Evolutionary conservation across 2,329 filamentous ascomycete species (phyloP).

Genomic region (Fusarium verrucosum): DNA sequence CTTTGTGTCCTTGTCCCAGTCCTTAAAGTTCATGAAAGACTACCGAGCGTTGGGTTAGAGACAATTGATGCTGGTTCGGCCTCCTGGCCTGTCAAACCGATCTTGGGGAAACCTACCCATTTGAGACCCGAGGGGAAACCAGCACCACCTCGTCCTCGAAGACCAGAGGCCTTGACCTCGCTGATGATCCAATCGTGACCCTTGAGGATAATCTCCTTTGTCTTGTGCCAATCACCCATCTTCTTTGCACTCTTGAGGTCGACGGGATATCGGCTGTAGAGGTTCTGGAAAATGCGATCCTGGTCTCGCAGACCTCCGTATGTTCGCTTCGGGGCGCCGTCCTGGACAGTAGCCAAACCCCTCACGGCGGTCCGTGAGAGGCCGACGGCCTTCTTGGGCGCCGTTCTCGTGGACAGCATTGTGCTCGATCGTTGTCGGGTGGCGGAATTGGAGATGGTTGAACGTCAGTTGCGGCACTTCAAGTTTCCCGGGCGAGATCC

Average conservation of each 20-base stretch:
- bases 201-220: conserved; percentile 97
- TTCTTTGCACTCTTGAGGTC: conserved; percentile 95
- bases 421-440: conserved; percentile 49
- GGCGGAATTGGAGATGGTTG: conserved; percentile 45
- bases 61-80: conserved; percentile 36
- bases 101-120: conserved; percentile 75
- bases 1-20: conserved; percentile 97
- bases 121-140: conserved; percentile 98
- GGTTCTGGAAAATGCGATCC: conserved; percentile 98
- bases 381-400: conserved; percentile 51
- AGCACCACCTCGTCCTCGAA: conserved; percentile 94
- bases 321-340: conserved; percentile 73
- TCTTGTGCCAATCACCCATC: conserved; percentile 99
- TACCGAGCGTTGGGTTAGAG: conserved; percentile 51
- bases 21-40: conserved; percentile 99
- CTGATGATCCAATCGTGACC: conserved; percentile 99
- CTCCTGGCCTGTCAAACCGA: conserved; percentile 18
- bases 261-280: conserved; percentile 91
- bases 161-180: conserved; percentile 95
- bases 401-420: conserved; percentile 58
- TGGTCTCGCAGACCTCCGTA: conserved; percentile 94
- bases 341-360: conserved; percentile 83
- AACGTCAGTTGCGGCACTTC: conserved; percentile 51
- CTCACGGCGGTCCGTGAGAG: conserved; percentile 63
- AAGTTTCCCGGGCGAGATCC: conserved; percentile 48